These are phyloP conservation scores for Dittrichia graveolens DNA, from an alignment of 129 eudicot species.

Conservation along the genomic window DNA sequence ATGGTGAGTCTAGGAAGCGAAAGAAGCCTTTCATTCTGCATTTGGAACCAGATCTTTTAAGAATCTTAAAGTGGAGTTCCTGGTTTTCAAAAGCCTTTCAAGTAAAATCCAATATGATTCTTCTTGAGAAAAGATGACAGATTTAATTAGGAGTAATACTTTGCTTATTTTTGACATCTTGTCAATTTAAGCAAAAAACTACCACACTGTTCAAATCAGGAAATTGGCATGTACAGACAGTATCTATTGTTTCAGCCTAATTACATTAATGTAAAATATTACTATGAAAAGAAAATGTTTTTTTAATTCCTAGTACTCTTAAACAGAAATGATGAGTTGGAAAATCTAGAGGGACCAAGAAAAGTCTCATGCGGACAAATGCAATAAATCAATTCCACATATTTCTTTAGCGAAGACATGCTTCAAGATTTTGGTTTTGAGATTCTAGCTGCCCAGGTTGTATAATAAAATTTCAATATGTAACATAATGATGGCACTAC, in stretches of 20 bases:
- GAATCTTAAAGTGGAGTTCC: slow-evolving; percentile 35
- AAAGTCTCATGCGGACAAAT: slow-evolving; percentile 16
- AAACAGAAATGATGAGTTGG: slow-evolving; percentile 17
- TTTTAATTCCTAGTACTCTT: slow-evolving; percentile 1
- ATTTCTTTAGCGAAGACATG: slow-evolving; percentile 19
- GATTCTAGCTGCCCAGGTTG: slow-evolving; percentile 35
- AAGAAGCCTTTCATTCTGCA: slow-evolving; percentile 34
- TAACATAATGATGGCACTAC: slow-evolving; percentile 31
- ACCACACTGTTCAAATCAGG: slow-evolving; percentile 26
- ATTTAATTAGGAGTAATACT: neutral
- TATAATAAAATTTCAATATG: slow-evolving; percentile 24
- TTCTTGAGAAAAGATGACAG: slow-evolving; percentile 6
- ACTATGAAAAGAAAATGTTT: neutral
- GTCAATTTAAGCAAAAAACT: slow-evolving; percentile 7
- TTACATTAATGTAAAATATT: neutral
- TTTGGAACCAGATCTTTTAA: slow-evolving; percentile 37
- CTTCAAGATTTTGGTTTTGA: slow-evolving; percentile 21
- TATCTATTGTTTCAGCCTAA: slow-evolving; percentile 4
- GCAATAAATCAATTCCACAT: slow-evolving; percentile 25
- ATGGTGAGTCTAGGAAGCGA: slow-evolving; percentile 30
- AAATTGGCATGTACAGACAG: slow-evolving; percentile 1
- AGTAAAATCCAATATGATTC: neutral
- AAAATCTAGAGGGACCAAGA: slow-evolving; percentile 20
- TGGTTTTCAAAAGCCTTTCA: slow-evolving; percentile 29
- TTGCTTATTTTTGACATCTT: slow-evolving; percentile 20